Base-by-base conservation (phyloP, 345 rosid species). In the Kandelia obovata region DNA sequence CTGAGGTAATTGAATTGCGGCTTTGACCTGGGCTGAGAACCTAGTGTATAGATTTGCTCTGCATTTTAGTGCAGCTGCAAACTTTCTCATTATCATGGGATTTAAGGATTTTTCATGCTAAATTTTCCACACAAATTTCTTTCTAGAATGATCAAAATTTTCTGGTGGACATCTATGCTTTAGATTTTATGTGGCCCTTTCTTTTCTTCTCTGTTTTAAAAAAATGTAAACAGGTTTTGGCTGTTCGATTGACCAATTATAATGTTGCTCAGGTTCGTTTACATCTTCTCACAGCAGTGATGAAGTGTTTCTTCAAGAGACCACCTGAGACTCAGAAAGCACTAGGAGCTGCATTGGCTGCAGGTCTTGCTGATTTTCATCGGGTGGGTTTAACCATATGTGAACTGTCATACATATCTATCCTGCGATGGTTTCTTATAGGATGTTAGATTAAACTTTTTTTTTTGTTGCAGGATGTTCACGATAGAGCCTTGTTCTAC, bases 401-500 rank as follows among this genome's bases (percentile, higher is more conserved):
- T 67, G 39, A 58, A 64, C 28, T 46, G 21, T 0, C 34, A 10
- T 26, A 21, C 16, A 51, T 7, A 27, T 56, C 53, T 60, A 30
- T 37, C 43, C 0, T 13, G 53, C 62, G 11, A 43, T 13, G 2
- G 30, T 57, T 19, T 20, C 23, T 43, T 64, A 43, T 34, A 61
- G 43, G 60, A 28, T 27, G 27, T 57, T 28, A 49, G 11, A 64
- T 79, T 73, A 62, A 81, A 73, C 68, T 34, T 65, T 64, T 27
- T 27, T 61, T 59, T 67, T 71, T 61, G 68, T 71, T 77, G 77
- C 89, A 95, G 97, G 99, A 95, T 84, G 97, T 95, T 83, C 99
- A 95, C 77, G 99, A 95, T 71, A 83, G 99, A 79, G 97, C 97
- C 82, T 81, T 95, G 74, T 90, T 95, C 88, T 95, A 95, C 85